Percentiles rank a stretch among this genome's conserved stretches.
These are phyloP conservation scores for Leucocoprinus gongylophorus DNA, from an alignment of 1,284 basidiomycete genomes.

Conservation along the genomic window DNA sequence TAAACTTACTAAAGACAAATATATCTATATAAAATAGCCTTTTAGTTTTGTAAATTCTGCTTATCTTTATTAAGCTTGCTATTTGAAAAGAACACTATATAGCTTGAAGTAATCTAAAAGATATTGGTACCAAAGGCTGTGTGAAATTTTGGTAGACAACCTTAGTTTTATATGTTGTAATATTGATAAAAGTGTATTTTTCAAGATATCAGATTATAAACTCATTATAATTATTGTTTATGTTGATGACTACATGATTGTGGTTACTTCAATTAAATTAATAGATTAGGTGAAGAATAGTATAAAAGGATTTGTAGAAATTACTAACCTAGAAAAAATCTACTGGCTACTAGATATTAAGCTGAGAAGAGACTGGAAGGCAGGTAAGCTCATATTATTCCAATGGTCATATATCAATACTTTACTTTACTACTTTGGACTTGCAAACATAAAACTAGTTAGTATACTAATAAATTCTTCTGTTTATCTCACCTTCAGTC, in stretches of 20 bases:
- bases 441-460: constrained; percentile 21
- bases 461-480: constrained; percentile 23
- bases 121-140: constrained; percentile 15
- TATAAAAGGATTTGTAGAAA: constrained; percentile 1
- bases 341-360: constrained; percentile 7
- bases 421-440: constrained; percentile 17
- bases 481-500: constrained; percentile 17
- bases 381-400: constrained; percentile 8
- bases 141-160: constrained; percentile 1
- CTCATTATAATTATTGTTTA: constrained; percentile 3
- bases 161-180: no score
- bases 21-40: constrained; percentile 28
- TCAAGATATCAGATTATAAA: background rate
- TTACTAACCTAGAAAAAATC: constrained; percentile 4
- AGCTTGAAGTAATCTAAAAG: constrained; percentile 19
- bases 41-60: constrained; percentile 19
- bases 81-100: constrained; percentile 17
- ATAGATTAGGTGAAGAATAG: background rate
- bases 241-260: constrained; percentile 7
- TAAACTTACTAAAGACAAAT: constrained; percentile 25
- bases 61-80: constrained; percentile 11
- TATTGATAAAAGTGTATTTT: no score
- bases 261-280: background rate
- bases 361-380: background rate
- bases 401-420: constrained; percentile 19